Evolutionary conservation across 345 rosid genomes (phyloP).

Genomic region (Brassica nigra): DNA sequence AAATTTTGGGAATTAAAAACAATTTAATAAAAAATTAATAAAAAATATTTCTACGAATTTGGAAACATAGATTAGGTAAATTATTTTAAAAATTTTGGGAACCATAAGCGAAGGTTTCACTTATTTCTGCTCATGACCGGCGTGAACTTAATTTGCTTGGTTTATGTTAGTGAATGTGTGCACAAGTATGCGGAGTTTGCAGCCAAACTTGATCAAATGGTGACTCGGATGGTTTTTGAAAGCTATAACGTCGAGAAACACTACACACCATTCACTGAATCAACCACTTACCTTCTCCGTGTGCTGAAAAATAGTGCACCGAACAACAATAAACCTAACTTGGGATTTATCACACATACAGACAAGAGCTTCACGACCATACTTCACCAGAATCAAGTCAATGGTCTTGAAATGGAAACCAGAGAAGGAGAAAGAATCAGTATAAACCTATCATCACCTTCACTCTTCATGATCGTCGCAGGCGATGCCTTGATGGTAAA

Average conservation of each 20-base stretch:
- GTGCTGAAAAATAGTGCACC: slow-evolving; percentile 49
- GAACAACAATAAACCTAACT: slow-evolving; percentile 10
- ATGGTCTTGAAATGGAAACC: slow-evolving; percentile 55
- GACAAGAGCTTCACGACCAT: slow-evolving; percentile 68
- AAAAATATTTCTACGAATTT: too few relatives aligned
- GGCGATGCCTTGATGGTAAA: slow-evolving; percentile 64
- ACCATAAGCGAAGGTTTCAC: too few relatives aligned
- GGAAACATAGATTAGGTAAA: too few relatives aligned
- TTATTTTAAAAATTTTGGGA: too few relatives aligned
- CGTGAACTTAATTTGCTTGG: not conserved
- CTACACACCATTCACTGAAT: slow-evolving; percentile 38
- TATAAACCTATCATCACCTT: slow-evolving; percentile 49
- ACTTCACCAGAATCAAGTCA: slow-evolving; percentile 59
- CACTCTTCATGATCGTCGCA: slow-evolving; percentile 52
- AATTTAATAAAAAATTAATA: too few relatives aligned
- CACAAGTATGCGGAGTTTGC: slow-evolving; percentile 38
- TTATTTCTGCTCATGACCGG: too few relatives aligned
- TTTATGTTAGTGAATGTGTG: slow-evolving; percentile 36
- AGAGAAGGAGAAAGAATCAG: slow-evolving; percentile 51
- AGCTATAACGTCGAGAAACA: slow-evolving; percentile 49
- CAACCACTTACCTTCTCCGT: slow-evolving; percentile 52
- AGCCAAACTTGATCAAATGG: slow-evolving; percentile 52
- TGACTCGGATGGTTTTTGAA: slow-evolving; percentile 57
- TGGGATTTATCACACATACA: slow-evolving; percentile 50
- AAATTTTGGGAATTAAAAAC: too few relatives aligned